A percentile compares a stretch with the other conserved stretches of the same genome.
These are phyloP conservation scores for Cymodocea nodosa DNA, from an alignment of 116 monocot genomes.

Conservation along the genomic window DNA sequence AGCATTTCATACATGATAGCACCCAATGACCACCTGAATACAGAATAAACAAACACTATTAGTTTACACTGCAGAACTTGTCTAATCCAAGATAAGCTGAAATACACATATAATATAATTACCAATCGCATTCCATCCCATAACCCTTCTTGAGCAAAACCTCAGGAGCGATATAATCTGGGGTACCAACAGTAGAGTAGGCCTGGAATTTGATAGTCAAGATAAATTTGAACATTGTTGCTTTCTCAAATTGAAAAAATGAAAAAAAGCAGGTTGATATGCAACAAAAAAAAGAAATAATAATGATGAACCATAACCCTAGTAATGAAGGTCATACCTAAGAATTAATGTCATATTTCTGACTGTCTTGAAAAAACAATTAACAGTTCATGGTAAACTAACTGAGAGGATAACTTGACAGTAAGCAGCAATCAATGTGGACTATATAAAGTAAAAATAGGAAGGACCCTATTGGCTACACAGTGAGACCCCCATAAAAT, in stretches of 20 bases:
- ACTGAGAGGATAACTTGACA: no score
- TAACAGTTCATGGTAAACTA: no score
- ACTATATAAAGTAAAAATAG: no score
- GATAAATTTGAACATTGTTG: neutral
- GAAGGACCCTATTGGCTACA: no score
- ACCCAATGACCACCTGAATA: slow-evolving; percentile 85
- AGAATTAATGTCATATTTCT: no score
- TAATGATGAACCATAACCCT: no score
- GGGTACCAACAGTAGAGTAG: slow-evolving; percentile 91
- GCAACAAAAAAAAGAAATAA: no score
- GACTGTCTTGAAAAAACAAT: no score
- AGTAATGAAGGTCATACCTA: no score
- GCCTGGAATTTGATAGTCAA: slow-evolving; percentile 34
- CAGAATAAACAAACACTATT: neutral
- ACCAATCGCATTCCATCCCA: slow-evolving; percentile 98
- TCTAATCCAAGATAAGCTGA: neutral
- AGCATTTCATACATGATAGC: slow-evolving; percentile 98
- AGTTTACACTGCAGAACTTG: neutral
- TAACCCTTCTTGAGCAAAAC: slow-evolving; percentile 92
- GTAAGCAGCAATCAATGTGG: no score
- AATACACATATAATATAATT: slow-evolving; percentile 14
- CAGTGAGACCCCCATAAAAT: no score
- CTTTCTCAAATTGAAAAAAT: neutral
- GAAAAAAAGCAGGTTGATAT: no score
- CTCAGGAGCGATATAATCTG: slow-evolving; percentile 94